These are phyloP conservation scores for Pinus taeda DNA, from an alignment of 75 land plant genomes.

Conservation along the genomic window DNA sequence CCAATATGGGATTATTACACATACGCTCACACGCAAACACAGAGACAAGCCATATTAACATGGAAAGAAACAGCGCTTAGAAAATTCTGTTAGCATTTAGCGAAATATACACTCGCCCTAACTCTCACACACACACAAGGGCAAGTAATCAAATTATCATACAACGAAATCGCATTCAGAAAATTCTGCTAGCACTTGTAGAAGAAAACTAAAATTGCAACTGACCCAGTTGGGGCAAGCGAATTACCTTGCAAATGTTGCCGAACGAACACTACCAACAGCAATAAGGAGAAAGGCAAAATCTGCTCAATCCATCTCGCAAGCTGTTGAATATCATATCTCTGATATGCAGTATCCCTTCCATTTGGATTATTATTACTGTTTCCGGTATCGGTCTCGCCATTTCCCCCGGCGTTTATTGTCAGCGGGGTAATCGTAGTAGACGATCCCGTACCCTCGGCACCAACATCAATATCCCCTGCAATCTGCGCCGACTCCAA, in stretches of 20 bases:
- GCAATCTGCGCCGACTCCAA: not conserved
- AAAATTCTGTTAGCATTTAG: no score
- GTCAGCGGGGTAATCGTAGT: conserved; percentile 3
- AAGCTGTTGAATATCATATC: conserved; percentile 90
- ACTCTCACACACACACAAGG: no score
- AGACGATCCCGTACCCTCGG: conserved; percentile 16
- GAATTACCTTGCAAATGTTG: conserved; percentile 82
- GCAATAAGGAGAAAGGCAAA: conserved; percentile 77
- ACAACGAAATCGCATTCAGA: no score
- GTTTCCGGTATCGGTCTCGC: conserved; percentile 5
- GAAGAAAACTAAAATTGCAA: not conserved
- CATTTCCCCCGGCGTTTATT: conserved; percentile 13
- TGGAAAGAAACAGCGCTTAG: no score
- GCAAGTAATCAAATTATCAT: no score
- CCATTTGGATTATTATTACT: conserved; percentile 13
- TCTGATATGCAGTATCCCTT: conserved; percentile 60
- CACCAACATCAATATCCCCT: not conserved
- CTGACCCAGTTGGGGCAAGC: not conserved
- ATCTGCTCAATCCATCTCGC: conserved; percentile 91
- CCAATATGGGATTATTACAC: no score
- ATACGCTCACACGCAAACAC: no score
- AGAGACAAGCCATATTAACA: no score
- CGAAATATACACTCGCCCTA: not conserved
- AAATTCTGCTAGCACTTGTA: not conserved
- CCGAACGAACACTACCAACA: conserved; percentile 82